These are phyloP conservation scores for Paraglomus brasilianum DNA, from an alignment of 192 early-diverging fungal genomes.

Conservation along the genomic window DNA sequence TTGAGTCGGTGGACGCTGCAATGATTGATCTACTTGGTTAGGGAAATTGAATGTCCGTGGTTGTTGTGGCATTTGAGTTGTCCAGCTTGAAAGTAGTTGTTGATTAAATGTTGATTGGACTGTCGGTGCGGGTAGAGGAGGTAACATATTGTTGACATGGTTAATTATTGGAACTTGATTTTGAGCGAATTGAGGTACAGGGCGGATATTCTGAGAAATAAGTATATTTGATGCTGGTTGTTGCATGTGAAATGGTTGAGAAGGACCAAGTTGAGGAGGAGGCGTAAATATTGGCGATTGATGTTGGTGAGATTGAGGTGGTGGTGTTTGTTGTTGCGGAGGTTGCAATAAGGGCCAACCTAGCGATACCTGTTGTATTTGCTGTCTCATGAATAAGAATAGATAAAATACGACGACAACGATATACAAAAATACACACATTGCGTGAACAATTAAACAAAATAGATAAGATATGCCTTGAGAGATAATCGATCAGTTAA, in stretches of 20 bases:
- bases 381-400: neutral
- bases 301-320: neutral
- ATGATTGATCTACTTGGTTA: slow-evolving; percentile 8
- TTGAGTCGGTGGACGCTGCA: neutral
- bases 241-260: neutral
- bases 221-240: neutral
- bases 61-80: neutral
- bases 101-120: neutral
- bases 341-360: neutral
- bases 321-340: neutral
- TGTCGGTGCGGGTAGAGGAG: neutral
- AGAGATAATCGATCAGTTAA: neutral
- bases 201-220: neutral
- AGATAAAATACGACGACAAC: neutral
- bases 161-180: neutral
- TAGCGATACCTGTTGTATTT: neutral
- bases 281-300: slow-evolving; percentile 3
- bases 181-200: neutral
- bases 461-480: slow-evolving; percentile 5
- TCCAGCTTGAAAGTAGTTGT: neutral
- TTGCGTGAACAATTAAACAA: neutral
- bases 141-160: neutral
- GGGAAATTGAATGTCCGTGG: neutral
- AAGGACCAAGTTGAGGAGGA: neutral
- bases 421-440: neutral